A percentile compares a stretch with the other conserved stretches of the same genome.
Evolutionary conservation across 1,284 basidiomycete genomes (phyloP).

Genomic region (Trichosporon sp.): DNA sequence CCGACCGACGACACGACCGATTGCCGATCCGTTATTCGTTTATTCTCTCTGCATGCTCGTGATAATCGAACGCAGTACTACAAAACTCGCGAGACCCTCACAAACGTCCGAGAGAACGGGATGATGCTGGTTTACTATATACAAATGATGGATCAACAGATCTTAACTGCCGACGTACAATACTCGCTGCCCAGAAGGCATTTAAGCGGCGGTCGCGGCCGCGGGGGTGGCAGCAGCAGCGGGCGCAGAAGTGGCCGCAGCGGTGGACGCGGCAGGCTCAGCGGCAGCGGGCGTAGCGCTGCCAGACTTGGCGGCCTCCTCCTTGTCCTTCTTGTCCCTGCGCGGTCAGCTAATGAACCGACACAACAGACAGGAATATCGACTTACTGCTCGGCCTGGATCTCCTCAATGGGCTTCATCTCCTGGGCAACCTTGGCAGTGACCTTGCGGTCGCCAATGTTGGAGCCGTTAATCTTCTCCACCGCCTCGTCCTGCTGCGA

Average conservation of each 20-base stretch:
- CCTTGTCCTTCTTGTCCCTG: conserved; percentile 19
- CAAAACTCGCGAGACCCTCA: conserved; percentile 17
- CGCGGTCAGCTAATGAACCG: neutral
- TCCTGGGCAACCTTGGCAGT: conserved; percentile 78
- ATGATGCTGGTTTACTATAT: conserved; percentile 19
- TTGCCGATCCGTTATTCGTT: neutral
- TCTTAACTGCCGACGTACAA: conserved; percentile 15
- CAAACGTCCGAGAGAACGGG: conserved; percentile 19
- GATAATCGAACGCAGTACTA: conserved; percentile 1
- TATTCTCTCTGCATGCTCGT: conserved; percentile 16
- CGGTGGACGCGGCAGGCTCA: neutral
- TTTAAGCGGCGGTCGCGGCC: conserved; percentile 1
- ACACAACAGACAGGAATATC: neutral
- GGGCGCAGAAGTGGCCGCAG: neutral
- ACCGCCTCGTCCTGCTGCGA: conserved; percentile 84
- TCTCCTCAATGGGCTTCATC: conserved; percentile 51
- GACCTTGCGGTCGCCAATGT: conserved; percentile 74
- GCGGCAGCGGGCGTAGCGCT: neutral
- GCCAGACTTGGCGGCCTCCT: neutral
- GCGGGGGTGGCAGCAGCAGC: neutral
- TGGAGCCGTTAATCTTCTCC: conserved; percentile 73
- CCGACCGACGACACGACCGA: neutral
- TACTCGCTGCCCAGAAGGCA: neutral
- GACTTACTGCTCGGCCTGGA: conserved; percentile 23
- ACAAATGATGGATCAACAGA: conserved; percentile 16